Evolutionary conservation across 129 eudicot genomes (phyloP).

Genomic region (Flaveria ramosissima): DNA sequence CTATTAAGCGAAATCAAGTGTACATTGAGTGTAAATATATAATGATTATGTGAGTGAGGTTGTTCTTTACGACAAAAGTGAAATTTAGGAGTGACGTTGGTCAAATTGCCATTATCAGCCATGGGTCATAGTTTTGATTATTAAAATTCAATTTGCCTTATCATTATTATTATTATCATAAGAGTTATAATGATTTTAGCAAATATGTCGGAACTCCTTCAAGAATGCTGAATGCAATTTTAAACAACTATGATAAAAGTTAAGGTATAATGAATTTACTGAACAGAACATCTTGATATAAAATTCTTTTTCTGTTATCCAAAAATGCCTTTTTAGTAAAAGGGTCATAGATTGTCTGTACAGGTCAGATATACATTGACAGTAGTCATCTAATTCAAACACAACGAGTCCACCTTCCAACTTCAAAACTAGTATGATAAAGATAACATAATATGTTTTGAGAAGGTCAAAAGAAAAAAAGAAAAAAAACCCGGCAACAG

Average conservation of each 20-base stretch:
- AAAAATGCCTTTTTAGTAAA: too few relatives aligned
- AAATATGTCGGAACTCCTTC: neutral
- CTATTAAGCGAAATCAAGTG: too few relatives aligned
- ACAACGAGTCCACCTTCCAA: neutral
- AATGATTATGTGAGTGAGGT: too few relatives aligned
- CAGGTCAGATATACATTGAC: neutral
- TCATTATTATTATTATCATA: neutral
- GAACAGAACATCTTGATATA: neutral
- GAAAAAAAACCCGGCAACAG: neutral
- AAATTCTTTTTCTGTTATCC: neutral
- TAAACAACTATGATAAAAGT: neutral
- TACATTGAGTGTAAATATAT: too few relatives aligned
- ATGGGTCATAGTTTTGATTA: too few relatives aligned
- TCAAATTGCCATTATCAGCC: too few relatives aligned
- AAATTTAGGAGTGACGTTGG: too few relatives aligned
- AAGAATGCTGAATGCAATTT: neutral
- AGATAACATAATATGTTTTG: neutral
- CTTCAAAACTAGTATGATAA: neutral
- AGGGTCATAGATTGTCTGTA: too few relatives aligned
- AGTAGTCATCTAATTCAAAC: neutral
- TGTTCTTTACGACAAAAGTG: too few relatives aligned
- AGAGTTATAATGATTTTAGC: neutral
- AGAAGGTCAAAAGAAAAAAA: neutral
- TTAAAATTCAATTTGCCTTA: too few relatives aligned
- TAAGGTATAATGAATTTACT: neutral